A percentile compares a stretch with the other conserved stretches of the same genome.
phyloP scores from a whole-genome alignment of 2,329 filamentous ascomycete genomes.

The Aspergillus clavatus region DNA sequence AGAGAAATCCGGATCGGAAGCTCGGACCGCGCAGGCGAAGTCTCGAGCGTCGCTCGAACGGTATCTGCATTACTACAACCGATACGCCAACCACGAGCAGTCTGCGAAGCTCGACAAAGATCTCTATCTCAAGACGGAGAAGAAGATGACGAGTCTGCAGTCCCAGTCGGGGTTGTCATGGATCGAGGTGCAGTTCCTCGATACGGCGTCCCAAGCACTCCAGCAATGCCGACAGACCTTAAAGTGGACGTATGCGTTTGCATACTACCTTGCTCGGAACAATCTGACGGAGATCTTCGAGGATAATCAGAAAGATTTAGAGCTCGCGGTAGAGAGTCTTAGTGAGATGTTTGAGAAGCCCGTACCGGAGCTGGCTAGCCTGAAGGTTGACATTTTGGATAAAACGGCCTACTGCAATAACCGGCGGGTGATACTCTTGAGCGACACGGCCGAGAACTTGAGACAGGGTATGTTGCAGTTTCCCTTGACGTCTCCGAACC shows the following conservation, averaged over 20 bases:
- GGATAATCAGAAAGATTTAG: slow-evolving; percentile 96
- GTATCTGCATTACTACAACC: slow-evolving; percentile 99
- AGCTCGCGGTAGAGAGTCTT: slow-evolving; percentile 92
- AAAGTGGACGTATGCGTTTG: slow-evolving; percentile 99
- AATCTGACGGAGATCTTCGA: slow-evolving; percentile 97
- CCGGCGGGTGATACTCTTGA: slow-evolving; percentile 79
- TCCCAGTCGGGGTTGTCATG: slow-evolving; percentile 92
- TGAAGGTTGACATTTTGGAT: slow-evolving; percentile 98
- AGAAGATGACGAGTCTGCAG: slow-evolving; percentile 97
- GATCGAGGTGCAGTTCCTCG: slow-evolving; percentile 98
- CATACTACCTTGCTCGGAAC: slow-evolving; percentile 93
- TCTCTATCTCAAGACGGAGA: slow-evolving; percentile 91
- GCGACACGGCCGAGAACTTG: slow-evolving; percentile 88
- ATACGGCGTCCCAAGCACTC: slow-evolving; percentile 85
- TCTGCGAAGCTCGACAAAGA: slow-evolving; percentile 95
- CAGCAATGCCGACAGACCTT: slow-evolving; percentile 97
- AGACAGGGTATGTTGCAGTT: slow-evolving; percentile 63
- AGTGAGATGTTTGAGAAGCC: slow-evolving; percentile 99
- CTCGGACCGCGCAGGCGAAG: slow-evolving; percentile 84
- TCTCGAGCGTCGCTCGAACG: slow-evolving; percentile 86
- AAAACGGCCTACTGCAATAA: slow-evolving; percentile 97
- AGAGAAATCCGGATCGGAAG: slow-evolving; percentile 88
- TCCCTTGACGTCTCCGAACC: neutral
- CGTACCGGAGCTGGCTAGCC: slow-evolving; percentile 72
- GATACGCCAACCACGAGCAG: slow-evolving; percentile 98